A percentile compares a stretch with the other conserved stretches of the same genome.
Conservation (phyloP, 352 stramenopile species). For the Bremia lactucae region DNA sequence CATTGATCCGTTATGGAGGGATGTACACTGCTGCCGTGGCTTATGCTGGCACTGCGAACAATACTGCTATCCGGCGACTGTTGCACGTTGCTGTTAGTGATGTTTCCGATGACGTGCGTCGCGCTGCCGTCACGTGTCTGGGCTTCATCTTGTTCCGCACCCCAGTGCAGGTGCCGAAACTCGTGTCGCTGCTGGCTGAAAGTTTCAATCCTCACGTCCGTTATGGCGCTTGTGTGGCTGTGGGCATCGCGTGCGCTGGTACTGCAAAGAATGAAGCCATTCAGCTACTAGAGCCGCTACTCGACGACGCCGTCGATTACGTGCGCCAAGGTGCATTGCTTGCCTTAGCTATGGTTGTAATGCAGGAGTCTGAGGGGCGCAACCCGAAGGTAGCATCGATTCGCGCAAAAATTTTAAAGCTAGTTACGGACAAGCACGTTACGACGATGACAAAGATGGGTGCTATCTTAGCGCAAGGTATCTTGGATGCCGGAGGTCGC, state of each 20-base stretch:
- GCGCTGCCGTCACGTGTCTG: conserved; percentile 94
- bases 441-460: conserved; percentile 99
- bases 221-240: conserved; percentile 97
- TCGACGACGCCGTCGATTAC: conserved; percentile 98
- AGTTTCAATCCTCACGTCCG: conserved; percentile 99
- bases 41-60: conserved; percentile 96
- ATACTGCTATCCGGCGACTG: conserved; percentile 92
- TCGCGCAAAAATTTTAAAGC: conserved; percentile 79
- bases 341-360: conserved; percentile 96
- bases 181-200: conserved; percentile 94
- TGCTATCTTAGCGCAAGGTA: conserved; percentile 93
- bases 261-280: conserved; percentile 95
- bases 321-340: conserved; percentile 96
- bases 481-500: conserved; percentile 95
- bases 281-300: conserved; percentile 94
- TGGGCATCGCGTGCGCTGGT: conserved; percentile 96
- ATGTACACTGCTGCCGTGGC: conserved; percentile 97
- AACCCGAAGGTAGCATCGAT: conserved; percentile 83
- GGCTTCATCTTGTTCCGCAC: conserved; percentile 98
- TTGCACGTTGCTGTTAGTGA: conserved; percentile 98
- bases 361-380: conserved; percentile 91
- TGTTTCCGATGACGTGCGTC: conserved; percentile 97
- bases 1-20: conserved; percentile 95
- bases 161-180: conserved; percentile 87
- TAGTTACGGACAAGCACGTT: conserved; percentile 95